Evolutionary conservation across 1,284 basidiomycete genomes (phyloP).

Genomic region (Sporisorium graminicola): DNA sequence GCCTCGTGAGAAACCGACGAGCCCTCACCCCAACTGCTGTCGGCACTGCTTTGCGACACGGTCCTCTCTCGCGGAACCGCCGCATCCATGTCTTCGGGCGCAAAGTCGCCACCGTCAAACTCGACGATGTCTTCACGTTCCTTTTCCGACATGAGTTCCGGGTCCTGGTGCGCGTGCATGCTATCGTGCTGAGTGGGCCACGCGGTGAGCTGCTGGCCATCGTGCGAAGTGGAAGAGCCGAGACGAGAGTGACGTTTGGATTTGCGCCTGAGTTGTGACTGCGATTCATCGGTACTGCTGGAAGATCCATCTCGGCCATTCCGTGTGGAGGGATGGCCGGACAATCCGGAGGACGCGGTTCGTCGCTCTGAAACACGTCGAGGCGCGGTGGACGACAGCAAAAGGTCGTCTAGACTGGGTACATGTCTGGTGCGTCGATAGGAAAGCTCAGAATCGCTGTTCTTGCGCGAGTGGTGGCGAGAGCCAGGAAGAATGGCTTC

Average conservation of each 20-base stretch:
- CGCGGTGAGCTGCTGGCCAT: background rate
- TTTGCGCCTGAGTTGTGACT: conserved; percentile 3
- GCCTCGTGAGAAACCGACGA: conserved; percentile 29
- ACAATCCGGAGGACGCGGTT: conserved; percentile 22
- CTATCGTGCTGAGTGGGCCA: conserved; percentile 6
- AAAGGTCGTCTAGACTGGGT: conserved; percentile 38
- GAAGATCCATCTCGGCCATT: conserved; percentile 4
- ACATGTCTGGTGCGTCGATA: conserved; percentile 25
- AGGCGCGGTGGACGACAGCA: conserved; percentile 34
- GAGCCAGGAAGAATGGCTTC: conserved; percentile 44
- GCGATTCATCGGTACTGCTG: conserved; percentile 32
- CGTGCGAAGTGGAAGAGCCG: conserved; percentile 12
- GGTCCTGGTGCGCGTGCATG: conserved; percentile 28
- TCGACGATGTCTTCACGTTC: conserved; percentile 51
- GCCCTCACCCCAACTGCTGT: conserved; percentile 39
- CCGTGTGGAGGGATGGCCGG: background rate
- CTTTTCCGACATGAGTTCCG: conserved; percentile 47
- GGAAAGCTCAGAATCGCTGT: conserved; percentile 26
- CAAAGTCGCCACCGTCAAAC: conserved; percentile 48
- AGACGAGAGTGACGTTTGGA: conserved; percentile 29
- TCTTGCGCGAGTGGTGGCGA: conserved; percentile 25
- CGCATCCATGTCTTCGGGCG: conserved; percentile 35
- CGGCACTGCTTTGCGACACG: conserved; percentile 34
- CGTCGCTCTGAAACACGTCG: conserved; percentile 11
- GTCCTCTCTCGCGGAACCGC: conserved; percentile 17